These are phyloP conservation scores for Huntiella decipiens DNA, from an alignment of 2,329 filamentous ascomycete species.

Conservation along the genomic window DNA sequence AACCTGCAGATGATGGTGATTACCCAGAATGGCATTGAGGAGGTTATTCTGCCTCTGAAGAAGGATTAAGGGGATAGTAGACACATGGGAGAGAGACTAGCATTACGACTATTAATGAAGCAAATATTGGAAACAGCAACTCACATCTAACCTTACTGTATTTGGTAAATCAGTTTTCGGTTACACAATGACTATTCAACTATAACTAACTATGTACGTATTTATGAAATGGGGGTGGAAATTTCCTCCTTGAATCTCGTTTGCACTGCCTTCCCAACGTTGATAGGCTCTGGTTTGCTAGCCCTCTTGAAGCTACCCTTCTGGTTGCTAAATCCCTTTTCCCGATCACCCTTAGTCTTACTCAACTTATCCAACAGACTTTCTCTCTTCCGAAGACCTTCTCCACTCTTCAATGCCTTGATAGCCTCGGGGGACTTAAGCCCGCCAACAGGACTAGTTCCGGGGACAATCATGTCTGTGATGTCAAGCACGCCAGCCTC, in stretches of 20 bases:
- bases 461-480: constrained; percentile 6
- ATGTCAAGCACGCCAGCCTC: constrained; percentile 6
- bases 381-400: constrained; percentile 3
- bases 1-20: constrained; percentile 89
- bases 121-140: background rate
- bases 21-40: constrained; percentile 72
- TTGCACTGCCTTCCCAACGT: background rate
- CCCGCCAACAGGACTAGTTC: background rate
- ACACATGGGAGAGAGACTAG: too few species aligned
- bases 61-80: constrained; percentile 46
- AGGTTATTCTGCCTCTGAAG: constrained; percentile 72
- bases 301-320: background rate
- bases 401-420: background rate
- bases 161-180: background rate
- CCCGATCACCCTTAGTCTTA: constrained; percentile 2
- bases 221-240: background rate
- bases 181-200: too few species aligned
- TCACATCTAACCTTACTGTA: background rate
- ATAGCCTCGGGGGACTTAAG: background rate
- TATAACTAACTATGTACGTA: too few species aligned
- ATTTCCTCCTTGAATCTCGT: constrained; percentile 9
- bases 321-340: constrained; percentile 8
- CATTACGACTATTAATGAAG: constrained; percentile 6
- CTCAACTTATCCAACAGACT: constrained; percentile 7
- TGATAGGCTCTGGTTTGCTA: background rate